Evolutionary conservation across 169 alveolate species (phyloP).

Genomic region (Eimeria necatrix): DNA sequence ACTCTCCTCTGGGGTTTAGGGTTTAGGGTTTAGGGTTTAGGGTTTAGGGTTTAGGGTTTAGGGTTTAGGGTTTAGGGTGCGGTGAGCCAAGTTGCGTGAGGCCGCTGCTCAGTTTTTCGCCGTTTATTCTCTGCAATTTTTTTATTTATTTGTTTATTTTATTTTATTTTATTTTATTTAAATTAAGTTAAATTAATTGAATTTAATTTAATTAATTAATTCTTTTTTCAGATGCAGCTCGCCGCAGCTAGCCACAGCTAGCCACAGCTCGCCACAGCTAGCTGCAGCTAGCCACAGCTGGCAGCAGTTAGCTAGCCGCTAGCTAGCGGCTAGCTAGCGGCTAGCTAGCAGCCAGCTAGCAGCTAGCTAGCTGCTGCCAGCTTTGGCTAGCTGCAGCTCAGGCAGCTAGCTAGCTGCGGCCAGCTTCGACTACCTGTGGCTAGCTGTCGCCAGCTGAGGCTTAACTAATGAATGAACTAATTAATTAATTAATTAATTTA

Average conservation of each 20-base stretch:
- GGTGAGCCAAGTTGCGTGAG: background rate
- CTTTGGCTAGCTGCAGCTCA: too few species aligned
- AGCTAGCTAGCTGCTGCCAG: background rate
- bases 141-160: too few species aligned
- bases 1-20: too few species aligned
- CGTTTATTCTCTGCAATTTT: background rate
- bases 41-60: slow-evolving; percentile 2
- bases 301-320: background rate
- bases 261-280: background rate
- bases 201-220: too few species aligned
- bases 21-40: background rate
- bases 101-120: too few species aligned
- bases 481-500: too few species aligned
- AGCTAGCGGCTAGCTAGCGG: background rate
- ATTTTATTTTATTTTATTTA: too few species aligned
- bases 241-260: background rate
- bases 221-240: background rate
- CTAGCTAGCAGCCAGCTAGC: background rate
- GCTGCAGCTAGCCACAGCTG: background rate
- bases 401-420: background rate
- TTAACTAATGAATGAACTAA: background rate
- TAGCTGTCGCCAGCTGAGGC: background rate
- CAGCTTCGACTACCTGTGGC: too few species aligned
- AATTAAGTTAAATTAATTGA: too few species aligned
- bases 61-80: background rate